Base-by-base conservation (phyloP, 1,284 basidiomycete genomes). In the Microbotryum lychnidis-dioicae region DNA sequence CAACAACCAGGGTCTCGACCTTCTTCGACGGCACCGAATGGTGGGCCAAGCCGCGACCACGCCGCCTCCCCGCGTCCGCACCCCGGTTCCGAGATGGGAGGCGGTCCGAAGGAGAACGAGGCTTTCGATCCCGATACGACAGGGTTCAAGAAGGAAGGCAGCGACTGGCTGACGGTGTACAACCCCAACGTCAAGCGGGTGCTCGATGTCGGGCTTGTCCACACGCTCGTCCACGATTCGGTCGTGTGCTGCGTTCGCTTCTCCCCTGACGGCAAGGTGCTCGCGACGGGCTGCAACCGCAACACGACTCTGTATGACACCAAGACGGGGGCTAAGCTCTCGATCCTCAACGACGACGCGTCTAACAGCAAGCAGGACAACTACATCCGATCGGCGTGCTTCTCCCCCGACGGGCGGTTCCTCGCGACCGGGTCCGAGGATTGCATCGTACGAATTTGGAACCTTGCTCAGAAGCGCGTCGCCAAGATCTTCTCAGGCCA, bases 101-200 rank as follows among this genome's bases (percentile, higher is more conserved):
- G 37, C 9, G 37, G 48, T 20, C 23, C 12, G 48, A 23, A 12
- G 48, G 48, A 29, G 48, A 50, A 18, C 21, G 48, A 50, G 10
- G 48, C 48, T 6, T 74, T 80, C 27, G 79, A 80, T 61, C 78
- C 78, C 9, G 79, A 79, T 3, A 77, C 76, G 49, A 77, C 81
- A 53, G 80, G 81, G 53, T 72, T 80, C 58, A 82, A 82, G 70
- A 89, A 88, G 76, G 88, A 92, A 74, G 93, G 91, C 0, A 78
- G 80, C 45, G 96, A 97, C 76, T 98, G 94, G 94, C 88, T 93
- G 72, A 91, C 90, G 21, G 83, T 96, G 57, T 97, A 91, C 80
- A 96, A 91, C 74, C 87, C 89, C 18, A 86, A 87, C 71, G 83
- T 80, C 25, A 89, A 91, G 77, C 80, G 86, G 54, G 81, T 83